A percentile compares a stretch with the other conserved stretches of the same genome.
These are phyloP conservation scores for Aspergillus campestris DNA, from an alignment of 495 filamentous ascomycete genomes.

Conservation along the genomic window DNA sequence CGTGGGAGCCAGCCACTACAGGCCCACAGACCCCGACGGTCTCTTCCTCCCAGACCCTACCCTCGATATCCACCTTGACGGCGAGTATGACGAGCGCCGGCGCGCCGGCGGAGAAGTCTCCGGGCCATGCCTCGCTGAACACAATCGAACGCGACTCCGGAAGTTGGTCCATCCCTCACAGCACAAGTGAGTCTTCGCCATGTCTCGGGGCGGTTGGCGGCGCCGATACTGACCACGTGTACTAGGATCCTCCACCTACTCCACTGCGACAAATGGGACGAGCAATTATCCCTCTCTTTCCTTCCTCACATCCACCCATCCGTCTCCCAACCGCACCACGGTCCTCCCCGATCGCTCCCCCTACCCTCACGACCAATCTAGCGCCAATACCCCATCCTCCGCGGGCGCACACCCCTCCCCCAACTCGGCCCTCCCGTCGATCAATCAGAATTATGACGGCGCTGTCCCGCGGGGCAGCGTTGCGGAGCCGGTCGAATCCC, in stretches of 20 bases:
- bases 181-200: slow-evolving; percentile 31
- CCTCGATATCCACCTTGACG: slow-evolving; percentile 41
- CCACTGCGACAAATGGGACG: slow-evolving; percentile 39
- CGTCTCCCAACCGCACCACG: slow-evolving; percentile 40
- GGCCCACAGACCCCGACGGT: slow-evolving; percentile 28
- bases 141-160: slow-evolving; percentile 43
- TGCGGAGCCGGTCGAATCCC: slow-evolving; percentile 45
- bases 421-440: slow-evolving; percentile 35
- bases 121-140: slow-evolving; percentile 38
- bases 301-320: slow-evolving; percentile 42
- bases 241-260: slow-evolving; percentile 48
- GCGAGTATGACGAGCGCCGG: slow-evolving; percentile 29
- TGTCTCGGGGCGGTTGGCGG: slow-evolving; percentile 1
- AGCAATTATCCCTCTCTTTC: slow-evolving; percentile 42
- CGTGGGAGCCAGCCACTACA: slow-evolving; percentile 31
- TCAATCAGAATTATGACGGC: slow-evolving; percentile 45
- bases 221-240: slow-evolving; percentile 15
- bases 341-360: slow-evolving; percentile 39
- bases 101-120: slow-evolving; percentile 32
- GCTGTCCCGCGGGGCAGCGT: slow-evolving; percentile 39
- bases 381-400: slow-evolving; percentile 37
- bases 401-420: slow-evolving; percentile 39
- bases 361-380: slow-evolving; percentile 32
- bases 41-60: slow-evolving; percentile 35
- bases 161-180: slow-evolving; percentile 45